These are phyloP conservation scores for Phylloboletellus chloephorus DNA, from an alignment of 1,284 basidiomycete species.

Conservation along the genomic window DNA sequence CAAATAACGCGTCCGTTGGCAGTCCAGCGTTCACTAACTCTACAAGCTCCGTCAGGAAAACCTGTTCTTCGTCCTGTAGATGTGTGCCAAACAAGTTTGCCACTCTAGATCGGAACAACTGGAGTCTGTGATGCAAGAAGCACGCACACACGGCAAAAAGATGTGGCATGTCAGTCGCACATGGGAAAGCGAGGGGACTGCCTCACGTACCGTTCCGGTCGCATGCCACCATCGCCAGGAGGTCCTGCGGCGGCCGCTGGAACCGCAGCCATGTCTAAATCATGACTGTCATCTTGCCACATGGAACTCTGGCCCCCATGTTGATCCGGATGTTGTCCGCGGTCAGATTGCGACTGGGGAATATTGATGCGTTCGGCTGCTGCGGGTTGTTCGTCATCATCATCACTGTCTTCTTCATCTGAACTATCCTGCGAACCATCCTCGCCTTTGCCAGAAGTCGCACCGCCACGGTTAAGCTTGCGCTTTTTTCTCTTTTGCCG, in stretches of 20 bases:
- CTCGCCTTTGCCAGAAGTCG: slow-evolving; percentile 37
- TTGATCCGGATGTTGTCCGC: slow-evolving; percentile 31
- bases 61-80: slow-evolving; percentile 71
- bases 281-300: slow-evolving; percentile 60
- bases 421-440: slow-evolving; percentile 38
- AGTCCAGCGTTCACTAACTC: slow-evolving; percentile 79
- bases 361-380: slow-evolving; percentile 50
- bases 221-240: slow-evolving; percentile 39
- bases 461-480: slow-evolving; percentile 63
- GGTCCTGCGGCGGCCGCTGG: slow-evolving; percentile 33
- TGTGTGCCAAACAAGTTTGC: slow-evolving; percentile 64
- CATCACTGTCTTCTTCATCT: slow-evolving; percentile 44
- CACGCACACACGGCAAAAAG: slow-evolving; percentile 9
- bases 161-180: slow-evolving; percentile 4
- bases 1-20: slow-evolving; percentile 64
- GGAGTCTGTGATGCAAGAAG: slow-evolving; percentile 43
- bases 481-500: slow-evolving; percentile 67
- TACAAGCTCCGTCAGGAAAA: slow-evolving; percentile 69
- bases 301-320: slow-evolving; percentile 41
- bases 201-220: slow-evolving; percentile 50
- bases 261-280: slow-evolving; percentile 56
- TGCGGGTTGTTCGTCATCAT: slow-evolving; percentile 40
- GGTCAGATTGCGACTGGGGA: slow-evolving; percentile 30
- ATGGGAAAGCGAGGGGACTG: neutral
- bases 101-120: slow-evolving; percentile 73